Evolutionary conservation across 345 rosid species (phyloP).

Genomic region (Euphorbia lathyris): DNA sequence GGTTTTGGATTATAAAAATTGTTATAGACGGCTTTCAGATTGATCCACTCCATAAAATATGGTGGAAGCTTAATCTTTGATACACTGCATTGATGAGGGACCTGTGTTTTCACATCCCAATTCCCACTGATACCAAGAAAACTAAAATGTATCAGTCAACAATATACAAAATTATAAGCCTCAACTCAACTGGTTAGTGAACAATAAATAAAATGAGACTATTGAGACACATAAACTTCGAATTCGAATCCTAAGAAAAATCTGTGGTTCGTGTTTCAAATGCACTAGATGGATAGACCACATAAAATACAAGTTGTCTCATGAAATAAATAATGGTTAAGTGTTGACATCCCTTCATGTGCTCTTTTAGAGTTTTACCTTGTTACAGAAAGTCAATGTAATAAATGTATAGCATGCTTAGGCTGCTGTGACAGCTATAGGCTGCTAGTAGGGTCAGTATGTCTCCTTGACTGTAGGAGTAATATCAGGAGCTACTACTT

Average conservation of each 20-base stretch:
- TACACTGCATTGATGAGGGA: conserved; percentile 76
- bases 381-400: no score
- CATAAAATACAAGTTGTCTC: not conserved
- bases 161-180: not conserved
- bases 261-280: not conserved
- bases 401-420: no score
- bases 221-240: no score
- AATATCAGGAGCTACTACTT: no score
- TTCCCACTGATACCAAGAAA: conserved; percentile 59
- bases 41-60: conserved; percentile 89
- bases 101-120: conserved; percentile 92
- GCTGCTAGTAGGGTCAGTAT: no score
- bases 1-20: conserved; percentile 56
- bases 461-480: no score
- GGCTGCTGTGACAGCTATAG: no score
- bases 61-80: conserved; percentile 67
- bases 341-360: not conserved
- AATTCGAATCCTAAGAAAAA: not conserved
- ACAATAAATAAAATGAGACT: not conserved
- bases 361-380: not conserved
- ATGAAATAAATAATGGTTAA: not conserved
- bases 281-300: not conserved
- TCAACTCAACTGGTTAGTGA: not conserved
- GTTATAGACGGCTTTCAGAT: conserved; percentile 74
- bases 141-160: conserved; percentile 26